phyloP scores from a whole-genome alignment of 2,329 filamentous ascomycete species.

The Epichloe gansuensis region DNA sequence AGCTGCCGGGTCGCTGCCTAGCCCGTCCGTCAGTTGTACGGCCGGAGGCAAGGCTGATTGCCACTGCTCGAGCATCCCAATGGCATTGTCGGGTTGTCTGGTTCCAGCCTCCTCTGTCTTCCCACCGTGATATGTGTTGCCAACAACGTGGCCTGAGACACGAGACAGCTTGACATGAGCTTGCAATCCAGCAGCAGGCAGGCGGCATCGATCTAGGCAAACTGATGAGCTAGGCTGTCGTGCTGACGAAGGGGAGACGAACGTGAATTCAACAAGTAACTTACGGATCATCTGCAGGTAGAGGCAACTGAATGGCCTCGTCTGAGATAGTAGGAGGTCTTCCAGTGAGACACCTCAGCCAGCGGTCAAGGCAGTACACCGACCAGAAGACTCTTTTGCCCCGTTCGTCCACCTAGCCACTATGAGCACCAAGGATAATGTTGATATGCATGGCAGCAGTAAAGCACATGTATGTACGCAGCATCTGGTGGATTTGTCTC shows the following conservation, averaged over 20 bases:
- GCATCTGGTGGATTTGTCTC: conserved; percentile 36
- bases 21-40: conserved; percentile 23
- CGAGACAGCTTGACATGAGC: conserved; percentile 34
- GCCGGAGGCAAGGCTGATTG: conserved; percentile 21
- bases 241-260: neutral
- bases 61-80: conserved; percentile 31
- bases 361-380: conserved; percentile 37
- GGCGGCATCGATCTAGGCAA: conserved; percentile 27
- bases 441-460: conserved; percentile 34
- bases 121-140: conserved; percentile 29
- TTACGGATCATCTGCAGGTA: conserved; percentile 29
- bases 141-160: conserved; percentile 35
- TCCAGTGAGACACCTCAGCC: conserved; percentile 35
- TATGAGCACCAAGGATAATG: conserved; percentile 35
- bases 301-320: conserved; percentile 31
- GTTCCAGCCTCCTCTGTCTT: conserved; percentile 11
- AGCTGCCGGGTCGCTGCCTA: conserved; percentile 28
- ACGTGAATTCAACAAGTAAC: conserved; percentile 10
- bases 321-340: conserved; percentile 34
- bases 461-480: conserved; percentile 35
- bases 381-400: conserved; percentile 39
- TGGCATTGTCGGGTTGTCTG: conserved; percentile 25
- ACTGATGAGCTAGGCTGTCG: neutral
- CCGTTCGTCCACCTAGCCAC: conserved; percentile 29
- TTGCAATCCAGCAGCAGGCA: conserved; percentile 28